A percentile compares a stretch with the other conserved stretches of the same genome.
These are phyloP conservation scores for Arthrinium puccinioides DNA, from an alignment of 2,329 filamentous ascomycete species.

Conservation along the genomic window DNA sequence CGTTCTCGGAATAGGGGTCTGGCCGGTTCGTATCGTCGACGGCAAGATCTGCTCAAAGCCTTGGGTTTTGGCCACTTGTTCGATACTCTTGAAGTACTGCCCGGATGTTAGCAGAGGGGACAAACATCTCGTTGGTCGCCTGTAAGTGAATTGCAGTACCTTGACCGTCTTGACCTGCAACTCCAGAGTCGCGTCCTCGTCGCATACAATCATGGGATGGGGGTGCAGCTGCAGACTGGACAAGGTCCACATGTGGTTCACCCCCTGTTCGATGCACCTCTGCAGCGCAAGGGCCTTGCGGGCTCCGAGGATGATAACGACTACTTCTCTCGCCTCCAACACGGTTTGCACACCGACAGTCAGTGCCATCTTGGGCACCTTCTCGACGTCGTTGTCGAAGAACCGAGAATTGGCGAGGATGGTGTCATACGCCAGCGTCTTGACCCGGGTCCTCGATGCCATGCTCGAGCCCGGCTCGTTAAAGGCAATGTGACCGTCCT, in stretches of 20 bases:
- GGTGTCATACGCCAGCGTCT: conserved; percentile 82
- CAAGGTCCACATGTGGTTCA: conserved; percentile 89
- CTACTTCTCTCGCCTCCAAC: conserved; percentile 72
- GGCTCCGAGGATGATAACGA: conserved; percentile 74
- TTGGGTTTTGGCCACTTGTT: conserved; percentile 51
- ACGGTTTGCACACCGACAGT: conserved; percentile 82
- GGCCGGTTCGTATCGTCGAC: conserved; percentile 47
- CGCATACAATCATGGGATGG: conserved; percentile 75
- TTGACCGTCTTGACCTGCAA: conserved; percentile 68
- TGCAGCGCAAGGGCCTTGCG: conserved; percentile 76
- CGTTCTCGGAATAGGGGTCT: conserved; percentile 26
- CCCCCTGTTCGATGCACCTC: conserved; percentile 71
- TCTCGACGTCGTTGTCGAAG: conserved; percentile 66
- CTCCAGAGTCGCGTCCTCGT: conserved; percentile 71
- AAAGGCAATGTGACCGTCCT: conserved; percentile 85
- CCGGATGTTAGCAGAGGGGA: too few species aligned
- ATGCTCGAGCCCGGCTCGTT: conserved; percentile 82
- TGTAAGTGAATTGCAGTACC: conserved; percentile 24
- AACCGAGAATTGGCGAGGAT: conserved; percentile 81
- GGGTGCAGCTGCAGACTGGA: conserved; percentile 75
- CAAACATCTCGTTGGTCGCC: background rate
- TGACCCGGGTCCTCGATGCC: conserved; percentile 71
- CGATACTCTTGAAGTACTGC: conserved; percentile 66
- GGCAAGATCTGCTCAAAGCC: conserved; percentile 52
- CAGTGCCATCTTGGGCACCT: conserved; percentile 74